Evolutionary conservation across 1,284 basidiomycete species (phyloP), one percentile per base, ranked within the genome.

Genomic region (Rhodotorula sp.): DNA sequence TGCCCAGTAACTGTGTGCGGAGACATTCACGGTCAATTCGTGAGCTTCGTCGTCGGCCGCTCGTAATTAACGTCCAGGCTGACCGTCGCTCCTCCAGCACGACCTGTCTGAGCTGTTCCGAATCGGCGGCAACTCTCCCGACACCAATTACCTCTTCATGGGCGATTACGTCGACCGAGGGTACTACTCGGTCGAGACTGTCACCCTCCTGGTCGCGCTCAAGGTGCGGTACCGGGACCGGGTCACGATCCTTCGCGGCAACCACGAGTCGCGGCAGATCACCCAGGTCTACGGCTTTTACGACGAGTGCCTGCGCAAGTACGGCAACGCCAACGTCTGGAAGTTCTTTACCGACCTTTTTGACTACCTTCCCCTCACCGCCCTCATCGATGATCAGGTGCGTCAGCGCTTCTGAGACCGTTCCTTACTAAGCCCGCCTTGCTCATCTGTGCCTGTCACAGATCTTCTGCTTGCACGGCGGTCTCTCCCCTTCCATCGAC

Each of bases 101-200:
- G 96, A 99, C 84, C 89, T 99, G 66, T 96, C 94, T 71, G 96
- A 99, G 82, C 89, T 99, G 57, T 99, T 99, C 84, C 90, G 94
- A 66, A 99, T 99, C 80, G 95, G 96, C 64, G 96, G 95, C 71
- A 98, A 98, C 84, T 98, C 94, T 54, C 96, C 95, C 68, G 96
- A 99, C 84, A 98, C 96, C 73, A 99, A 99, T 84, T 99, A 99
- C 82, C 90, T 99, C 77, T 99, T 99, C 85, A 99, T 99, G 96
- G 96, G 96, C 56, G 95, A 99, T 85, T 99, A 98, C 79, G 96
- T 99, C 77, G 96, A 99, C 84, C 89, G 96, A 79, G 95, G 95
- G 36, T 99, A 98, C 85, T 99, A 99, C 84, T 97, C 93, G 24
- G 96, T 99, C 64, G 95, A 99, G 83, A 99, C 95, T 1, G 94